A percentile compares a stretch with the other conserved stretches of the same genome.
Evolutionary conservation across 345 rosid species (phyloP).

Genomic region (Pistacia vera): DNA sequence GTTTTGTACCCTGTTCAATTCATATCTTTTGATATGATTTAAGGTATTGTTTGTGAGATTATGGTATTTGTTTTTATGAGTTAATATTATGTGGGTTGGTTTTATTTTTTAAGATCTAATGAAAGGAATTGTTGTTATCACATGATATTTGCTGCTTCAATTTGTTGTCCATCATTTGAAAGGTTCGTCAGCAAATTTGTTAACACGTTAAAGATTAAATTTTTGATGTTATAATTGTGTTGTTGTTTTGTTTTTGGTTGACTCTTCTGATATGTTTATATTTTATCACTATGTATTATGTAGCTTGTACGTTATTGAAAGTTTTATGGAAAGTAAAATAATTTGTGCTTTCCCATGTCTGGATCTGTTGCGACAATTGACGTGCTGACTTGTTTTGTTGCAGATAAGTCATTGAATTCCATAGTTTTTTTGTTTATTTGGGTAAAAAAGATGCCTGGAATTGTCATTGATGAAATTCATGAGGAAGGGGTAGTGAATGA

Average conservation of each 20-base stretch:
- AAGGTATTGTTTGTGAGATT: slow-evolving; percentile 13
- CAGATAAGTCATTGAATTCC: slow-evolving; percentile 28
- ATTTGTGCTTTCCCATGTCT: slow-evolving; percentile 11
- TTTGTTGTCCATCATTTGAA: slow-evolving; percentile 17
- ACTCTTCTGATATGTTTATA: background rate
- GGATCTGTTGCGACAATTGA: slow-evolving; percentile 31
- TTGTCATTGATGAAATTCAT: slow-evolving; percentile 49
- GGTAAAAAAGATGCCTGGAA: slow-evolving; percentile 50
- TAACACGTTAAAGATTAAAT: slow-evolving; percentile 15
- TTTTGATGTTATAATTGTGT: slow-evolving; percentile 21
- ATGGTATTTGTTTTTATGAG: slow-evolving; percentile 9
- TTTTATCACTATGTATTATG: background rate
- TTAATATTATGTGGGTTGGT: slow-evolving; percentile 18
- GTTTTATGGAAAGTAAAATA: slow-evolving; percentile 3
- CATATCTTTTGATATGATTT: background rate
- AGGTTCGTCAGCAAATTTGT: slow-evolving; percentile 1
- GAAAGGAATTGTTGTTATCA: slow-evolving; percentile 9
- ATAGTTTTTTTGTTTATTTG: slow-evolving; percentile 30
- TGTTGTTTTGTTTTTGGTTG: slow-evolving; percentile 11
- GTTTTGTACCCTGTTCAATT: background rate
- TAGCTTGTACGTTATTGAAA: slow-evolving; percentile 6
- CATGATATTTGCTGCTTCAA: slow-evolving; percentile 9
- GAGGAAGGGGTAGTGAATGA: slow-evolving; percentile 40
- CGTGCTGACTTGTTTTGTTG: slow-evolving; percentile 14
- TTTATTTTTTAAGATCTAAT: slow-evolving; percentile 27